Conservation (phyloP, 371 early-diverging fungal species). For the Dichotomocladium elegans region DNA sequence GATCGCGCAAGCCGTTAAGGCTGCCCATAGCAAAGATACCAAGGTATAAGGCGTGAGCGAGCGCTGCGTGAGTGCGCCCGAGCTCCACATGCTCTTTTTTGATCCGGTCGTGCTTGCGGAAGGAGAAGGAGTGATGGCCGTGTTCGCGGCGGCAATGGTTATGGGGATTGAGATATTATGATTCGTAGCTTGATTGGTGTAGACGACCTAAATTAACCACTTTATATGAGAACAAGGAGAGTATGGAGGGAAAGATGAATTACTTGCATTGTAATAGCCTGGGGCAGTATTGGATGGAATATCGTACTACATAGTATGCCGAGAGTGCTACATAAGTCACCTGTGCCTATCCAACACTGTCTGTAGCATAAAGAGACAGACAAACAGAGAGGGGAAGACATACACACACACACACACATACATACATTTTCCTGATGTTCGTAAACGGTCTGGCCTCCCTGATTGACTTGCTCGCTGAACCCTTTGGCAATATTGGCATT, state of each 20-base stretch:
- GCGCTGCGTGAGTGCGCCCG: background rate
- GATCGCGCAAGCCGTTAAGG: too few relatives aligned
- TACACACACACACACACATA: background rate
- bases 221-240: background rate
- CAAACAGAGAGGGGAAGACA: background rate
- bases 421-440: constrained; percentile 35
- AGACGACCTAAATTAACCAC: constrained; percentile 16
- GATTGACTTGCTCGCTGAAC: constrained; percentile 22
- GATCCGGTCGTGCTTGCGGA: background rate
- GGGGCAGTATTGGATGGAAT: constrained; percentile 25
- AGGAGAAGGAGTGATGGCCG: background rate
- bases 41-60: too few relatives aligned
- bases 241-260: too few relatives aligned
- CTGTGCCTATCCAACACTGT: too few relatives aligned
- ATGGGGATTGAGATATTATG: constrained; percentile 25
- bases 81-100: constrained; percentile 3
- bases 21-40: too few relatives aligned
- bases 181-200: constrained; percentile 16
- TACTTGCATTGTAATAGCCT: constrained; percentile 21
- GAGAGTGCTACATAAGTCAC: too few relatives aligned
- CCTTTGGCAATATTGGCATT: constrained; percentile 28
- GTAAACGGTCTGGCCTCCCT: constrained; percentile 22
- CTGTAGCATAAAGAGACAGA: background rate
- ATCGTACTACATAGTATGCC: constrained; percentile 28
- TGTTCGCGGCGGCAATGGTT: constrained; percentile 22